Conservation (phyloP, 2,329 filamentous ascomycete species). For the Pseudogymnoascus sp. region DNA sequence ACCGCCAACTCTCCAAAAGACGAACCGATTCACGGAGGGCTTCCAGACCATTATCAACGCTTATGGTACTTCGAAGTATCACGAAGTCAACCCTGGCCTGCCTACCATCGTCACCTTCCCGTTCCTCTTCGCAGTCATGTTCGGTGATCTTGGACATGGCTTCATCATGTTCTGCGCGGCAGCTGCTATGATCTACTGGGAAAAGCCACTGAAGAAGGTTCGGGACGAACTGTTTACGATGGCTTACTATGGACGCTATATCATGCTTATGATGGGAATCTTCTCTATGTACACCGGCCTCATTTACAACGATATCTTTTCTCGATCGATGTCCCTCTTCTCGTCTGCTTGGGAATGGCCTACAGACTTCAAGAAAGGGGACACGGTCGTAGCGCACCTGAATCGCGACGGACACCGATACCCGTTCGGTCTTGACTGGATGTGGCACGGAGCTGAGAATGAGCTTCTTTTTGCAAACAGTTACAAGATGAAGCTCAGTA, state of each 20-base stretch:
- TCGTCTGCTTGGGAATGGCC: constrained; percentile 84
- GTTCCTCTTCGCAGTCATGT: constrained; percentile 99
- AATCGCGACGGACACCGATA: constrained; percentile 65
- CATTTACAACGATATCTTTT: constrained; percentile 97
- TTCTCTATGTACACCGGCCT: constrained; percentile 97
- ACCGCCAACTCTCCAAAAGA: constrained; percentile 93
- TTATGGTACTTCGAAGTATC: constrained; percentile 95
- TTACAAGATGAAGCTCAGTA: constrained; percentile 99
- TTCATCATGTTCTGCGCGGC: constrained; percentile 80
- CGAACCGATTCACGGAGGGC: constrained; percentile 95
- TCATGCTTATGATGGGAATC: constrained; percentile 94
- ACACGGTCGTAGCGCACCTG: constrained; percentile 59
- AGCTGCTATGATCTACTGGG: constrained; percentile 91
- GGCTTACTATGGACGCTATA: constrained; percentile 98
- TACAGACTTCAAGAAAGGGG: constrained; percentile 56
- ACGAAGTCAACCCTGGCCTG: constrained; percentile 91
- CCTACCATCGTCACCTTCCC: constrained; percentile 96
- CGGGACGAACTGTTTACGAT: constrained; percentile 91
- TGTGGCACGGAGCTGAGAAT: constrained; percentile 95
- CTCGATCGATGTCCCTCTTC: constrained; percentile 84
- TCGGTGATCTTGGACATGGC: constrained; percentile 94
- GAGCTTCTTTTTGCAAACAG: constrained; percentile 94
- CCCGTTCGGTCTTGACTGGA: constrained; percentile 91
- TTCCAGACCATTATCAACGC: constrained; percentile 99
- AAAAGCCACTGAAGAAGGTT: constrained; percentile 88